phyloP scores from a whole-genome alignment of 495 filamentous ascomycete genomes.

The Astrocystis sublimbata region DNA sequence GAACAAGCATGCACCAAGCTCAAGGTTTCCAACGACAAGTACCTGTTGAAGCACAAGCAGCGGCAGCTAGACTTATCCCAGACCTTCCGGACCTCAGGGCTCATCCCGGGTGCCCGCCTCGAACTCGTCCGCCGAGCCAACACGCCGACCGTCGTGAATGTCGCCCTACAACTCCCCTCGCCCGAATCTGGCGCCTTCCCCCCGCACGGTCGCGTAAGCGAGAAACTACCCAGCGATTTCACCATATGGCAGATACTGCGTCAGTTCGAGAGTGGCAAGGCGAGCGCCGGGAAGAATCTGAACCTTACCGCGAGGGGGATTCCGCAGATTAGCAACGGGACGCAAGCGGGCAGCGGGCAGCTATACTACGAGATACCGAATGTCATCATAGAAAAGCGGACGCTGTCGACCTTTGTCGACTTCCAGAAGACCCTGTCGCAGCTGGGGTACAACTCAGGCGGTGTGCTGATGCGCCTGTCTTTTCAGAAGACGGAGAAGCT shows the following conservation, averaged over 20 bases:
- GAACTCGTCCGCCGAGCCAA: slow-evolving; percentile 85
- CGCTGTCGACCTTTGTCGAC: slow-evolving; percentile 72
- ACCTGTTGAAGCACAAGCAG: slow-evolving; percentile 85
- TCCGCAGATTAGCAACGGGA: slow-evolving; percentile 55
- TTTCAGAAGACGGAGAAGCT: slow-evolving; percentile 76
- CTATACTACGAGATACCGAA: slow-evolving; percentile 85
- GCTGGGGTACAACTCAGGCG: slow-evolving; percentile 81
- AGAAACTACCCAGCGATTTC: slow-evolving; percentile 82
- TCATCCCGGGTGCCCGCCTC: slow-evolving; percentile 83
- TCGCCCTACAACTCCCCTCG: slow-evolving; percentile 78
- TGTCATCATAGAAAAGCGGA: slow-evolving; percentile 76
- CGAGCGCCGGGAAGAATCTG: slow-evolving; percentile 53
- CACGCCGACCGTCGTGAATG: slow-evolving; percentile 77
- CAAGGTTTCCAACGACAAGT: slow-evolving; percentile 67
- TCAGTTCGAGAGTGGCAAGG: slow-evolving; percentile 75
- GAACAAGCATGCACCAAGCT: slow-evolving; percentile 84
- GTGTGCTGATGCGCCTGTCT: slow-evolving; percentile 70
- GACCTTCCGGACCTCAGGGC: slow-evolving; percentile 81
- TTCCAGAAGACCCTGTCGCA: slow-evolving; percentile 86
- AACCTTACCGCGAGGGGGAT: slow-evolving; percentile 82
- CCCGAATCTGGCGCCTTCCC: slow-evolving; percentile 57
- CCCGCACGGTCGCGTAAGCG: slow-evolving; percentile 63
- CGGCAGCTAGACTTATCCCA: slow-evolving; percentile 82
- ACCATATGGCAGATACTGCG: slow-evolving; percentile 85
- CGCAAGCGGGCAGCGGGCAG: slow-evolving; percentile 63